phyloP scores from a whole-genome alignment of 768 basidiomycete genomes.

The Leccinum arenicola region DNA sequence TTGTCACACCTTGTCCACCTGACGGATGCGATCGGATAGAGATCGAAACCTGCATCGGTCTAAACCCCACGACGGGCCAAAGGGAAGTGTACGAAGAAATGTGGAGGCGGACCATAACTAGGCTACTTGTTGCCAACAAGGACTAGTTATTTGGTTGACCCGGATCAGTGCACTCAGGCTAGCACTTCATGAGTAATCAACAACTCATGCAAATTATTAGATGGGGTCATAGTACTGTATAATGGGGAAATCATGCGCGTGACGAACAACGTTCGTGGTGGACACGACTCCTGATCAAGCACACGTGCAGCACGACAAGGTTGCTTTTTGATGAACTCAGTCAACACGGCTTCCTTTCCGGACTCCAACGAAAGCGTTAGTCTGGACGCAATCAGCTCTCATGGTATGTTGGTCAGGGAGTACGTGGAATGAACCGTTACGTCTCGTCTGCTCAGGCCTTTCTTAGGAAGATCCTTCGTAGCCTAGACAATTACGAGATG shows the following conservation, averaged over 20 bases:
- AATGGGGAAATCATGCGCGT: no score
- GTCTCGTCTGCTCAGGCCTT: not conserved
- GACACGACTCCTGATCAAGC: no score
- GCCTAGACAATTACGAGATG: not conserved
- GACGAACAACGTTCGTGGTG: no score
- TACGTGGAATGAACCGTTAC: not conserved
- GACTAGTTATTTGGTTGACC: no score
- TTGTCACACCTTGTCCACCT: not conserved
- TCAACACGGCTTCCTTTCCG: not conserved
- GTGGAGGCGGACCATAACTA: slow-evolving; percentile 13
- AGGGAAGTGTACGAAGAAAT: slow-evolving; percentile 19
- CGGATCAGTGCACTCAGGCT: no score
- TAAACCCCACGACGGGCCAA: slow-evolving; percentile 22
- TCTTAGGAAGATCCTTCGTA: not conserved
- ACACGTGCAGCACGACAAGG: no score
- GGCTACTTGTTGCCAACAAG: no score
- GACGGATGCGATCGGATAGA: slow-evolving; percentile 13
- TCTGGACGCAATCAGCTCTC: not conserved
- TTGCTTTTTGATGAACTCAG: no score
- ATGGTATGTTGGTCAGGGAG: not conserved
- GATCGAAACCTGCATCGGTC: slow-evolving; percentile 22
- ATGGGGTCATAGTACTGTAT: no score
- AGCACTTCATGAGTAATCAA: no score
- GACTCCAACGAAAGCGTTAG: not conserved
- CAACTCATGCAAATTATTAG: no score